Evolutionary conservation across 805 yeast genomes (phyloP).

Genomic region (Kazachstania kunashirensis): DNA sequence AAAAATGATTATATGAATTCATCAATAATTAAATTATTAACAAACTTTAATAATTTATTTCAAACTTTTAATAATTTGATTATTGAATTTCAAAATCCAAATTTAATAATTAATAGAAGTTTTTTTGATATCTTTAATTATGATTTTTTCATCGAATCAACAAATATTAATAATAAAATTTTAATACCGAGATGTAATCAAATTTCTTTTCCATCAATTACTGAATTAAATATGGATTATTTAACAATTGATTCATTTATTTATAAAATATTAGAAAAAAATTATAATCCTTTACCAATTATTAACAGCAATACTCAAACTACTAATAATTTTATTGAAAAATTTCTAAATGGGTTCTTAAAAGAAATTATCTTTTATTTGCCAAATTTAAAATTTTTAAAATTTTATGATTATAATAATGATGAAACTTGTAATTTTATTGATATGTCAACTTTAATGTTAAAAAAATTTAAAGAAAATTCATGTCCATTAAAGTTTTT

Average conservation of each 20-base stretch:
- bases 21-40: background rate
- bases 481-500: conserved; percentile 9
- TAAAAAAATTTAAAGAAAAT: conserved; percentile 10
- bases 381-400: conserved; percentile 10
- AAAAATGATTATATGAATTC: background rate
- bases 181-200: conserved; percentile 9
- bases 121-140: conserved; percentile 13
- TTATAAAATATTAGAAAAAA: conserved; percentile 7
- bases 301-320: too few relatives aligned
- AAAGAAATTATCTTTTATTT: conserved; percentile 7
- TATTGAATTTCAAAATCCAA: conserved; percentile 4
- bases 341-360: conserved; percentile 8
- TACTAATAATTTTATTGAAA: conserved; percentile 4
- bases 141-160: conserved; percentile 4
- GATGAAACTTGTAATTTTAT: conserved; percentile 17
- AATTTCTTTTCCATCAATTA: conserved; percentile 11
- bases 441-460: conserved; percentile 13
- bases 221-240: conserved; percentile 11
- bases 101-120: conserved; percentile 2
- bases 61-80: conserved; percentile 6
- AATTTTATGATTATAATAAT: conserved; percentile 8
- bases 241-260: conserved; percentile 17
- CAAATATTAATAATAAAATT: background rate
- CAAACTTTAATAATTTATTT: background rate
- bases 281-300: conserved; percentile 2